Evolutionary conservation across 805 yeast species (phyloP), one percentile per base, ranked within the genome.

Genomic region (Candida pseudofarinosa): DNA sequence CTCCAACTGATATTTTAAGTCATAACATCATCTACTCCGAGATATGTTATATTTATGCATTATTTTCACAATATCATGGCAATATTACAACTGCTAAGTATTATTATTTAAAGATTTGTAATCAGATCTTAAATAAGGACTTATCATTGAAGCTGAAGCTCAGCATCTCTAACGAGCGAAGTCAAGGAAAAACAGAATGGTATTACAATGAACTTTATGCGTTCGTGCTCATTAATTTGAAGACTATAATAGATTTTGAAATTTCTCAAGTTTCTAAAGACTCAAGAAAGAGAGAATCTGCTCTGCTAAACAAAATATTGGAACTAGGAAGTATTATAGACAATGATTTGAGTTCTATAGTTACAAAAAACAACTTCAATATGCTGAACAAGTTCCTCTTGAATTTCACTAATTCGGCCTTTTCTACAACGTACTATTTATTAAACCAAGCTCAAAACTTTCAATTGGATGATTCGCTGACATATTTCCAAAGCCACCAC

Each of bases 21-120:
- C 10, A 23, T 10, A 23, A 10, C 28, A 23, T 23, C 10, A 6
- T 7, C 6, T 7, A 23, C 10, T 7, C 28, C 10, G 28, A 23
- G 10, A 7, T 23, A 23, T 10, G 10, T 10, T 23, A 23, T 10
- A 10, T 10, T 23, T 62, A 67, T 38, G 81, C 69, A 1, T 37
- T 66, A 3, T 60, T 63, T 40, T 58, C 62, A 45, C 80, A 76
- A 39, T 44, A 55, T 13, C 49, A 53, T 8, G 71, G 73, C 3
- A 62, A 71, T 16, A 42, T 66, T 3, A 53, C 55, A 15, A 54
- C 61, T 1, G 69, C 80, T 1, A 64, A 69, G 41, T 64, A 62
- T 43, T 71, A 71, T 44, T 72, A 65, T 46, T 41, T 55, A 30
- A 63, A 65, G 41, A 64, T 69, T 4, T 53, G 69, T 19, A 53